Evolutionary conservation across 257 asterid genomes (phyloP), one percentile per base, ranked within the genome.

Genomic region (Ehretia macrophylla): DNA sequence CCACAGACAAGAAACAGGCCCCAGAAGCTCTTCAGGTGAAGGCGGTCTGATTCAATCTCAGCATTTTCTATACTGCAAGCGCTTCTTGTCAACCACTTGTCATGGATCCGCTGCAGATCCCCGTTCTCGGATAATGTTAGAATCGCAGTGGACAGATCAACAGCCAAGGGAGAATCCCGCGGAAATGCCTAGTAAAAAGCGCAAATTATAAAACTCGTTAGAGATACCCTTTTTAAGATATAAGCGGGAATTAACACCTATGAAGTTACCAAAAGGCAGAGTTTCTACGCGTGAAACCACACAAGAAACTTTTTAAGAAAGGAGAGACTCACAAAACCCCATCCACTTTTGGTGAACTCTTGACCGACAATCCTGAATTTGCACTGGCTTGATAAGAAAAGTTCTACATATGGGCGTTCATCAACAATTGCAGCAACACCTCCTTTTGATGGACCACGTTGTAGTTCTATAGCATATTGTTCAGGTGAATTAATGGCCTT

Each of bases 101-200:
- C 97, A 67, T 86, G 95, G 60, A 93, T 88, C 39, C 95, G 67
- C 63, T 93, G 97, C 72, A 93, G 95, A 23, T 93, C 99, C 53
- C 99, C 99, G 17, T 83, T 86, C 70, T 88, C 99, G 10, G 97
- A 86, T n/a, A 93, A 84, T 3, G 86, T 66, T 32, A 93, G 56
- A 56, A 85, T 78, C 64, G 84, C 90, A 8, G 81, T 76, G 6
- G 90, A 80, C 32, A 85, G 59, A 63, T 82, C 94, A 1, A 74
- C 61, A 4, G 85, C 81, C 53, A 82, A 78, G 6, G 87, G 85
- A 51, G 94, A 85, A 69, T 80, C 82, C 69, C 79, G 77, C 18
- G 82, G 77, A 65, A 85, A 85, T 61, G 85, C 94, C 94, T 85
- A 58, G 35, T 38, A 55, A 60, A 72, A 21, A 61, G 46, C 14